Evolutionary conservation across 2,329 filamentous ascomycete species (phyloP).

Genomic region (Colletotrichum sp.): DNA sequence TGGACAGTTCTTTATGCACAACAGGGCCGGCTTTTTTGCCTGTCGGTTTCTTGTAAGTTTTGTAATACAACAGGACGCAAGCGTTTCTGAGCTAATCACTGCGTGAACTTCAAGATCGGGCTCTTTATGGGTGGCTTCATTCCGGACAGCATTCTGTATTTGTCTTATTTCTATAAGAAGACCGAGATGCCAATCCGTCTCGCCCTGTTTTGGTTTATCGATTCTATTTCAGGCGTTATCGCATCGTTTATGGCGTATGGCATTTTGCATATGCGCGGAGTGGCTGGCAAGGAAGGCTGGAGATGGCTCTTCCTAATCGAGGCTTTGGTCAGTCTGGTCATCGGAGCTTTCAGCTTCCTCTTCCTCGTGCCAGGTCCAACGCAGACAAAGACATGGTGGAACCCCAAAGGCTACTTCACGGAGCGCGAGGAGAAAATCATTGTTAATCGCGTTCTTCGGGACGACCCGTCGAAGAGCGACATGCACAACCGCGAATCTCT

Average conservation of each 20-base stretch:
- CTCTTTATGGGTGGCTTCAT: slow-evolving; percentile 46
- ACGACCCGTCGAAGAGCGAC: slow-evolving; percentile 61
- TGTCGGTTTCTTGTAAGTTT: slow-evolving; percentile 30
- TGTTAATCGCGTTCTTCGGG: slow-evolving; percentile 60
- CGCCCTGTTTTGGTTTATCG: slow-evolving; percentile 45
- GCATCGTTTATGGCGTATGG: slow-evolving; percentile 43
- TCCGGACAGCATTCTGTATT: slow-evolving; percentile 44
- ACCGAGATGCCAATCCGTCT: slow-evolving; percentile 44
- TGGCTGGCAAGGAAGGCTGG: slow-evolving; percentile 41
- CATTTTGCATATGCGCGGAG: slow-evolving; percentile 43
- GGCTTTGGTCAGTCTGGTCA: slow-evolving; percentile 12
- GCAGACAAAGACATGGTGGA: neutral
- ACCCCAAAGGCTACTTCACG: slow-evolving; percentile 55
- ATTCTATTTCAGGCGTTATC: slow-evolving; percentile 43
- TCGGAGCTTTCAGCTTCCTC: neutral
- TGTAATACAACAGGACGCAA: fast-evolving
- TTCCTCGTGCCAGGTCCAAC: slow-evolving; percentile 22
- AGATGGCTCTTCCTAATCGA: slow-evolving; percentile 63
- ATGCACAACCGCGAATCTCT: slow-evolving; percentile 65
- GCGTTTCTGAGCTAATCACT: neutral
- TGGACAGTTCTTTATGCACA: slow-evolving; percentile 42
- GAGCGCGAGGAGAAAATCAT: slow-evolving; percentile 60
- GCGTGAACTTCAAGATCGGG: slow-evolving; percentile 26
- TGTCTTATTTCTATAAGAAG: slow-evolving; percentile 49
- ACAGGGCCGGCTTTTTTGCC: slow-evolving; percentile 33